Conservation (phyloP, 2,329 filamentous ascomycete genomes). For the Coniochaeta ligniaria region DNA sequence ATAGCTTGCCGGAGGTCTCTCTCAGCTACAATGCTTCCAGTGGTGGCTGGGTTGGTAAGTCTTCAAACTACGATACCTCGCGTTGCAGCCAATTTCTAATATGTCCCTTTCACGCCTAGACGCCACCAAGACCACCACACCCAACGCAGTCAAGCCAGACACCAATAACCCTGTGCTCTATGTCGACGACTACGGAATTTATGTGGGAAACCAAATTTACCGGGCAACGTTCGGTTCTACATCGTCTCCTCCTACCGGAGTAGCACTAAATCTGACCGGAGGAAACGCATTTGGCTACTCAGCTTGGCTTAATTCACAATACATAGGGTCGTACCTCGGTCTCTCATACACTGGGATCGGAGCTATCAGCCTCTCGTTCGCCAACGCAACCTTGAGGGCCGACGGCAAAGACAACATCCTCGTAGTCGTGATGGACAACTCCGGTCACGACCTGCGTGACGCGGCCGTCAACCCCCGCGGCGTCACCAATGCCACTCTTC, state of each 20-base stretch:
- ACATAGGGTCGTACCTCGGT: slow-evolving; percentile 49
- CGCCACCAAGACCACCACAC: slow-evolving; percentile 41
- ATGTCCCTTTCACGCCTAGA: slow-evolving; percentile 9
- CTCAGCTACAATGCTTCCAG: slow-evolving; percentile 33
- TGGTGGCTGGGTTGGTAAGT: slow-evolving; percentile 33
- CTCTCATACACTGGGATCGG: slow-evolving; percentile 29
- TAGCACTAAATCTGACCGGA: slow-evolving; percentile 44
- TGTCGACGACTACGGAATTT: slow-evolving; percentile 49
- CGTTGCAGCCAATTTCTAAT: neutral
- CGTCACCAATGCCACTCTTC: slow-evolving; percentile 43
- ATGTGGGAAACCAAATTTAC: slow-evolving; percentile 47
- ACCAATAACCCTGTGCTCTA: slow-evolving; percentile 47
- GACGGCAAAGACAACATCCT: slow-evolving; percentile 34
- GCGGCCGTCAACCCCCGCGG: slow-evolving; percentile 41
- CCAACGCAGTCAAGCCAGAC: slow-evolving; percentile 38
- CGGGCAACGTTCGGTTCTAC: slow-evolving; percentile 40
- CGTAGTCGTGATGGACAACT: slow-evolving; percentile 52
- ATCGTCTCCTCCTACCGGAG: slow-evolving; percentile 27
- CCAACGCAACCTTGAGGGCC: slow-evolving; percentile 34
- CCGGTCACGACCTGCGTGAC: slow-evolving; percentile 48
- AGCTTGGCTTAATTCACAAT: slow-evolving; percentile 49
- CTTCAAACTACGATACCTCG: slow-evolving; percentile 7
- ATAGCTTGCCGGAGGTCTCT: slow-evolving; percentile 40
- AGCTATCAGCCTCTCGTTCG: slow-evolving; percentile 39
- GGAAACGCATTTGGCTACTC: slow-evolving; percentile 50